Percentiles rank a stretch among this genome's conserved stretches.
Conservation (phyloP, 352 stramenopile genomes). For the Phytophthora crassamura region DNA sequence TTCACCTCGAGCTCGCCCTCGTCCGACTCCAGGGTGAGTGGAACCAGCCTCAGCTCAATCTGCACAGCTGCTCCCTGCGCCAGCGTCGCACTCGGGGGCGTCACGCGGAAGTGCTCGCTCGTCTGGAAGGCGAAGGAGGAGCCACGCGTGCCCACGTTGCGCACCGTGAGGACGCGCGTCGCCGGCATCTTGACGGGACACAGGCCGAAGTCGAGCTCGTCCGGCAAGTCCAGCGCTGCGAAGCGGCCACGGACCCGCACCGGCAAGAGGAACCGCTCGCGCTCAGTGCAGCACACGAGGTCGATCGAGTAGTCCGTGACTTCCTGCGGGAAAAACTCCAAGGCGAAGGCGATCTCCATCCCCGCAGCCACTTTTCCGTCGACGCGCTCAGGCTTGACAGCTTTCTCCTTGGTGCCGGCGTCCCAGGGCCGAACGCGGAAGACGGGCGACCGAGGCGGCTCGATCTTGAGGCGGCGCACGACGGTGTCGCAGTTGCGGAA, state of each 20-base stretch:
- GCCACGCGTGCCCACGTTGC: constrained; percentile 87
- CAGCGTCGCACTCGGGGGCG: constrained; percentile 69
- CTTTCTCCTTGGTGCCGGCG: constrained; percentile 11
- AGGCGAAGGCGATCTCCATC: constrained; percentile 93
- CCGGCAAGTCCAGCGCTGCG: constrained; percentile 90
- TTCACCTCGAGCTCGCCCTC: constrained; percentile 84
- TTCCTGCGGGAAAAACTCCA: constrained; percentile 93
- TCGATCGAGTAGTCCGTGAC: constrained; percentile 89
- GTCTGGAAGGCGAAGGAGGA: constrained; percentile 80
- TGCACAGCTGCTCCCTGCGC: constrained; percentile 73
- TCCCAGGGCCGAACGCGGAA: constrained; percentile 76
- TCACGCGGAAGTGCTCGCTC: constrained; percentile 69
- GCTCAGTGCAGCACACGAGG: constrained; percentile 94
- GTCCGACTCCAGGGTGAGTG: constrained; percentile 42
- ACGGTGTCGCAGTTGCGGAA: constrained; percentile 95
- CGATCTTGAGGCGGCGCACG: constrained; percentile 90
- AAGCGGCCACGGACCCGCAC: constrained; percentile 85
- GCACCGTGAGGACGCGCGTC: constrained; percentile 84
- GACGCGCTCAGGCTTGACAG: constrained; percentile 31
- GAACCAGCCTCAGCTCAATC: constrained; percentile 74
- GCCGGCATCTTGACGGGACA: constrained; percentile 90
- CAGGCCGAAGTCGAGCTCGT: constrained; percentile 87
- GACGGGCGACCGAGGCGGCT: constrained; percentile 83
- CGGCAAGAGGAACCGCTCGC: constrained; percentile 95
- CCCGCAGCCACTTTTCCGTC: constrained; percentile 91